These are phyloP conservation scores for Vittaforma corneae DNA, from an alignment of 371 early-diverging fungal genomes.

Conservation along the genomic window DNA sequence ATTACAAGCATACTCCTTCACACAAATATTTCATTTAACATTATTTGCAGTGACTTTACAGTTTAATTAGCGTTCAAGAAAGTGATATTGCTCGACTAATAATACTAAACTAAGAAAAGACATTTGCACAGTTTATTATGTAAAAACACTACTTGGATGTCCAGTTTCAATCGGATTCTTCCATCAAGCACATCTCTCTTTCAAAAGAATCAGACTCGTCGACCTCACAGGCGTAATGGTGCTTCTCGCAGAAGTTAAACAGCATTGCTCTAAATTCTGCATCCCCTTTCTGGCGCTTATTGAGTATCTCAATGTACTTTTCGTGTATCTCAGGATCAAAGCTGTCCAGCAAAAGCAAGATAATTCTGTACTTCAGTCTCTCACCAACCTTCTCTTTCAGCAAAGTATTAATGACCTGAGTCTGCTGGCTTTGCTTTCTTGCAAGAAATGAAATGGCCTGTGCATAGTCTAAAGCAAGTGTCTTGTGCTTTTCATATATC, in stretches of 20 bases:
- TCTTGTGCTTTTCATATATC: too few relatives aligned
- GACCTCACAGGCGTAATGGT: neutral
- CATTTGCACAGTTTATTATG: too few relatives aligned
- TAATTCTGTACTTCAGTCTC: neutral
- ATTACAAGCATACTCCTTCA: slow-evolving; percentile 1
- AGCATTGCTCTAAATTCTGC: neutral
- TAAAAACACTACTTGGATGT: neutral
- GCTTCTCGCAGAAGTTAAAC: slow-evolving; percentile 17
- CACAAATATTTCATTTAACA: too few relatives aligned
- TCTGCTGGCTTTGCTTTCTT: neutral
- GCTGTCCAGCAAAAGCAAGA: slow-evolving; percentile 1
- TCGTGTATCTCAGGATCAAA: neutral
- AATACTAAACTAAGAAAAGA: too few relatives aligned
- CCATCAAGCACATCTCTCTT: neutral
- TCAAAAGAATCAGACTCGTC: slow-evolving; percentile 15
- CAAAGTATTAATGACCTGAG: neutral
- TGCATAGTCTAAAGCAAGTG: neutral
- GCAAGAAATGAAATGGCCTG: neutral
- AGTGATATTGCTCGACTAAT: too few relatives aligned
- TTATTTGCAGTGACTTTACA: too few relatives aligned
- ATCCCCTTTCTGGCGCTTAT: neutral
- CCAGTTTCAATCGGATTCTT: neutral
- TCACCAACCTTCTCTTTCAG: neutral
- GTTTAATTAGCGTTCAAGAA: too few relatives aligned
- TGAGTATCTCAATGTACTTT: neutral